Evolutionary conservation across 768 basidiomycete genomes (phyloP).

Genomic region (Cystobasidiopsis lactophilus): DNA sequence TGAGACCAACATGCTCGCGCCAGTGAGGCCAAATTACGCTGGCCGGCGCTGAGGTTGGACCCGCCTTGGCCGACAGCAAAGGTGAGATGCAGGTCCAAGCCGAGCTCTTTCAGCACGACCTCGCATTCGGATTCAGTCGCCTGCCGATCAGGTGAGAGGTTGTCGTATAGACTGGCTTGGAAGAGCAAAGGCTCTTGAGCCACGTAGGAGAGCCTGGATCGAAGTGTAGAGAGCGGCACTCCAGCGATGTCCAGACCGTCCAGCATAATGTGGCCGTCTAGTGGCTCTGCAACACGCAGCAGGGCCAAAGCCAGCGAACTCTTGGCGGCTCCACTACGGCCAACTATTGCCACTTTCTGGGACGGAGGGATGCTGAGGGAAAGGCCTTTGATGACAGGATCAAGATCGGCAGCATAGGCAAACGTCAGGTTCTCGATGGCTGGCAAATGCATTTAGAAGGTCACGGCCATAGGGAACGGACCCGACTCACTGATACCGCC

Average conservation of each 20-base stretch:
- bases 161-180: constrained; percentile 42
- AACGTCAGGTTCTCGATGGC: constrained; percentile 52
- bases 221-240: constrained; percentile 17
- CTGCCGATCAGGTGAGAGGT: constrained; percentile 64
- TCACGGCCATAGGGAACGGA: no score
- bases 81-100: background rate
- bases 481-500: no score
- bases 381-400: constrained; percentile 55
- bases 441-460: no score
- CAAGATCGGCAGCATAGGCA: constrained; percentile 56
- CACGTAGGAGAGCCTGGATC: constrained; percentile 37
- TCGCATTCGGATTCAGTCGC: constrained; percentile 40
- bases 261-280: constrained; percentile 34
- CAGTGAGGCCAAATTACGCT: constrained; percentile 10
- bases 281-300: constrained; percentile 38
- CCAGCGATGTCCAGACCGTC: background rate
- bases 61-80: background rate
- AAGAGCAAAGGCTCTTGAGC: constrained; percentile 32
- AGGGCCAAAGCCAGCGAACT: constrained; percentile 25
- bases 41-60: constrained; percentile 7
- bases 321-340: constrained; percentile 30
- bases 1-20: constrained; percentile 3
- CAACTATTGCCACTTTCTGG: constrained; percentile 69
- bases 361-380: constrained; percentile 44
- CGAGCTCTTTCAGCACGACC: background rate